These are phyloP conservation scores for Aegilops speltoides DNA, from an alignment of 176 grass and related monocot genomes.

Conservation along the genomic window DNA sequence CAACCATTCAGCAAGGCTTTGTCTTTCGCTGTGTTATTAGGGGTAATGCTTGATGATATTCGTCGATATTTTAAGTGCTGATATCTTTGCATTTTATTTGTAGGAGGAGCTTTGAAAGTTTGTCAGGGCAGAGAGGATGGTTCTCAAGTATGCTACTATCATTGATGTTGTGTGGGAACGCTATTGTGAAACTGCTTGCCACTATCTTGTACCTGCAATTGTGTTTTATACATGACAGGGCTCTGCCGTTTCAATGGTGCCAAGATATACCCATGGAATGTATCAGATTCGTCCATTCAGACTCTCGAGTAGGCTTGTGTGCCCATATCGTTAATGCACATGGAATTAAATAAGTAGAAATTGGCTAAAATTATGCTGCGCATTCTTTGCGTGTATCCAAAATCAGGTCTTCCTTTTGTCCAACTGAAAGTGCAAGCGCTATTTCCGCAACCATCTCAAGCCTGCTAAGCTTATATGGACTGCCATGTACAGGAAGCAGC, in stretches of 20 bases:
- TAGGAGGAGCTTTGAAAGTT: neutral
- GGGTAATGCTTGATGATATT: neutral
- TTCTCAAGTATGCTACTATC: conserved; percentile 28
- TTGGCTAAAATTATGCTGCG: neutral
- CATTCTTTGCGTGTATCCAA: neutral
- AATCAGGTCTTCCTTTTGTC: too few relatives aligned
- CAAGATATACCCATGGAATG: conserved; percentile 36
- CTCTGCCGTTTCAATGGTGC: conserved; percentile 31
- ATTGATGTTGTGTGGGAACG: neutral
- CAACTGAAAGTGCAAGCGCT: too few relatives aligned
- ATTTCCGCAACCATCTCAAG: too few relatives aligned
- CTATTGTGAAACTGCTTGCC: neutral
- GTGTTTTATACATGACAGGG: conserved; percentile 24
- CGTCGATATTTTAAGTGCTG: neutral
- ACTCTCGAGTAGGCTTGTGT: conserved; percentile 25
- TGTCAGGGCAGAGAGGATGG: conserved; percentile 26
- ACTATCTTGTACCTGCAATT: too few relatives aligned
- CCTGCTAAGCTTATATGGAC: too few relatives aligned
- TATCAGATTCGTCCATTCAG: conserved; percentile 30
- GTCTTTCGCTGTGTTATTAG: too few relatives aligned
- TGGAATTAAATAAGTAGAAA: neutral
- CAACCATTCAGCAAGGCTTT: too few relatives aligned
- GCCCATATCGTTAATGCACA: neutral
- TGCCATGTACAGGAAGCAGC: too few relatives aligned
- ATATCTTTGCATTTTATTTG: neutral